Evolutionary conservation across 2,329 filamentous ascomycete genomes (phyloP), one percentile per base, ranked within the genome.

Genomic region (Xylogone sp.): DNA sequence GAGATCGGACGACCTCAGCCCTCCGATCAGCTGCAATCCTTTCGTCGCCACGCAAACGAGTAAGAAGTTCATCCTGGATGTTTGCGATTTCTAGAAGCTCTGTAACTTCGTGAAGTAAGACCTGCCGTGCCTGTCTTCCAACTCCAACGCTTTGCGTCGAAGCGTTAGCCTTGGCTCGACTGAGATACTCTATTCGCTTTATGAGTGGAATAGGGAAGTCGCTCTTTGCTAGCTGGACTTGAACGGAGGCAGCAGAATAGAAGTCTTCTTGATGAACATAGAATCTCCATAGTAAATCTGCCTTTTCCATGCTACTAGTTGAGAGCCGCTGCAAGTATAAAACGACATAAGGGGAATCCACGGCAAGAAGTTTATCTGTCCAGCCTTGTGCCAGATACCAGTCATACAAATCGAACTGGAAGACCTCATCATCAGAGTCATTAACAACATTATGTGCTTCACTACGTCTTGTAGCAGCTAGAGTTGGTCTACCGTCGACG

Each of bases 351-450:
- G 86, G 82, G 4, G 92, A 96, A 52, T 92, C 82, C 48, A 94
- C 90, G 31, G 87, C 84, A 29, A 99, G 81, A 22, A 99, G 80
- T 13, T 91, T 86, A 56, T 97, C 90, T 9, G 83, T 87, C 84
- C 89, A 92, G 18, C 88, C 87, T 66, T 92, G 86, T 49, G 80
- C 72, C 59, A 97, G 84, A 69, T 99, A 99, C 93, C 94, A 99
- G 63, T 97, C 92, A 67, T 97, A 99, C n/a, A 99, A 78, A 62
- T 90, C 90, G 55, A 90, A 95, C 67, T 97, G 87, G 74, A 99
- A 99, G 3, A 97, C 88, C 64, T 97, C 90, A 59, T 99, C 94
- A 13, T 86, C 81, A 0, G 93, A 96, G 53, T 81, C 82, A 65
- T 95, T 90, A 61, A 99, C 91, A 2, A 97, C 88, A 43, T 86